phyloP scores from a whole-genome alignment of 306 rosid species.

The Acacia crassicarpa region DNA sequence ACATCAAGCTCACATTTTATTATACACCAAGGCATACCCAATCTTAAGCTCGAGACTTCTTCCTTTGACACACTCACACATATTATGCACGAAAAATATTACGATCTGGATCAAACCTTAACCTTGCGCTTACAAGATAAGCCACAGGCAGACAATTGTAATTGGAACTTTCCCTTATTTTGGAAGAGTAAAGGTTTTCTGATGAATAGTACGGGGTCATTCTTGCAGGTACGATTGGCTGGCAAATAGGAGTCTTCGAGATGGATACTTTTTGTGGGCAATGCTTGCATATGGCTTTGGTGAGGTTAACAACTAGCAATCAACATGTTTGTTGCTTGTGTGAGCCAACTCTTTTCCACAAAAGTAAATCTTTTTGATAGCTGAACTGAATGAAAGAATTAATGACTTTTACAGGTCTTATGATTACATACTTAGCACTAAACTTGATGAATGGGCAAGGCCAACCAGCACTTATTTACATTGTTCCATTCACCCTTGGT shows the following conservation, averaged over 20 bases:
- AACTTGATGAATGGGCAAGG: conserved; percentile 99
- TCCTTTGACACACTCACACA: too few species aligned
- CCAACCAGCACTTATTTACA: conserved; percentile 95
- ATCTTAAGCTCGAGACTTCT: too few species aligned
- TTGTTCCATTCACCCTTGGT: conserved; percentile 95
- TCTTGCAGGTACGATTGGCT: conserved; percentile 86
- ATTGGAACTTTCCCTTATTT: background rate
- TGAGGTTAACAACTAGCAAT: conserved; percentile 39
- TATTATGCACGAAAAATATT: too few species aligned
- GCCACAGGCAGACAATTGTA: background rate
- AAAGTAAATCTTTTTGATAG: background rate
- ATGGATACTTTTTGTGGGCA: conserved; percentile 95
- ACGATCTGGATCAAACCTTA: too few species aligned
- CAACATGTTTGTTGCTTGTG: conserved; percentile 6
- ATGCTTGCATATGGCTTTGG: conserved; percentile 95
- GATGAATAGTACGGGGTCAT: background rate
- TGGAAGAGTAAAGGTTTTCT: conserved; percentile 18
- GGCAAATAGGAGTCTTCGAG: conserved; percentile 67
- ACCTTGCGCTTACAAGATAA: too few species aligned
- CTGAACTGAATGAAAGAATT: background rate
- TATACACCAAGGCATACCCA: too few species aligned
- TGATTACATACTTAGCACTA: conserved; percentile 85
- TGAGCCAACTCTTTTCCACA: background rate
- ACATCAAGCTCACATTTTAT: too few species aligned
- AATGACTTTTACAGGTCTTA: conserved; percentile 59